Evolutionary conservation across 495 filamentous ascomycete genomes (phyloP).

Genomic region (Cercophora scortea): DNA sequence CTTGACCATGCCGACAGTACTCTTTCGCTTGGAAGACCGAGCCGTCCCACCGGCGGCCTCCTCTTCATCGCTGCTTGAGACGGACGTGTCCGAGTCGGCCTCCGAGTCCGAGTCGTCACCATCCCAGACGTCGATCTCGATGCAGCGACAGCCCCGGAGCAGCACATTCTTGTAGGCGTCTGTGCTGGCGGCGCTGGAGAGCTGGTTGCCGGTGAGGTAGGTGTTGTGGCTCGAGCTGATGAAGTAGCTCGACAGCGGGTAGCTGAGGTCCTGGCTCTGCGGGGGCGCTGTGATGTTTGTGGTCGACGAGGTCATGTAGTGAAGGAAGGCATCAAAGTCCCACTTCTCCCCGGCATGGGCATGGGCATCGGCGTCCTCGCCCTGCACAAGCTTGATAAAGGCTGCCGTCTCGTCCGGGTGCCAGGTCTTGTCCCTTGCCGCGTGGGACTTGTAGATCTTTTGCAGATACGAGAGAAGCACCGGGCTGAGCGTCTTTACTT

Average conservation of each 20-base stretch:
- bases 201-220: slow-evolving; percentile 86
- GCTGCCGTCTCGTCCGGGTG: slow-evolving; percentile 24
- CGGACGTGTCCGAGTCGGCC: slow-evolving; percentile 18
- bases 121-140: slow-evolving; percentile 96
- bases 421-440: slow-evolving; percentile 26
- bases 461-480: slow-evolving; percentile 27
- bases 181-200: slow-evolving; percentile 73
- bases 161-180: slow-evolving; percentile 82
- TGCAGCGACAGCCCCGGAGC: slow-evolving; percentile 76
- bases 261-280: slow-evolving; percentile 43
- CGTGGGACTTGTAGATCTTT: slow-evolving; percentile 28
- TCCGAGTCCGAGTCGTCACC: slow-evolving; percentile 52
- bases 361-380: slow-evolving; percentile 20
- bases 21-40: slow-evolving; percentile 12
- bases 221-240: slow-evolving; percentile 94
- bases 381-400: slow-evolving; percentile 31
- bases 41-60: neutral
- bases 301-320: slow-evolving; percentile 52
- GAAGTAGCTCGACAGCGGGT: slow-evolving; percentile 79
- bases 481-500: slow-evolving; percentile 21
- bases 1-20: slow-evolving; percentile 20
- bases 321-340: slow-evolving; percentile 45
- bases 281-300: slow-evolving; percentile 37
- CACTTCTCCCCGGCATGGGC: slow-evolving; percentile 16
- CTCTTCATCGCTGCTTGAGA: slow-evolving; percentile 23